phyloP scores from a whole-genome alignment of 495 filamentous ascomycete species.

The Haplographium delicatum region DNA sequence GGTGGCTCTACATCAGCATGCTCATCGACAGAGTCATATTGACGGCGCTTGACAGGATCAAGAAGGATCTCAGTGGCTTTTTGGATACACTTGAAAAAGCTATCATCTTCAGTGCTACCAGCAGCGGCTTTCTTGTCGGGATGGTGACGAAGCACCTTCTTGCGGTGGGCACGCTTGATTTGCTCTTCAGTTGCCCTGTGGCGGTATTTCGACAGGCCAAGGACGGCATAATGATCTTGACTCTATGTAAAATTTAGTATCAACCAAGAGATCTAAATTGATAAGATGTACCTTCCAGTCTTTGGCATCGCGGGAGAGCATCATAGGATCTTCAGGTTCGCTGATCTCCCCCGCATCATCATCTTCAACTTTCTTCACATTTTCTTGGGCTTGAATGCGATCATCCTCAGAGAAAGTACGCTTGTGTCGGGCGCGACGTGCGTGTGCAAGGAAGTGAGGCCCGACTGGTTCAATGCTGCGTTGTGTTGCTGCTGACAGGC shows the following conservation, averaged over 20 bases:
- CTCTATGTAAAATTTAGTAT: slow-evolving; percentile 44
- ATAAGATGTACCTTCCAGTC: slow-evolving; percentile 84
- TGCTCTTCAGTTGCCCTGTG: slow-evolving; percentile 91
- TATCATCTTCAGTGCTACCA: slow-evolving; percentile 84
- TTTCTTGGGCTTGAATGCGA: slow-evolving; percentile 88
- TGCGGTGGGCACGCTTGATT: slow-evolving; percentile 97
- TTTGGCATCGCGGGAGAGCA: slow-evolving; percentile 90
- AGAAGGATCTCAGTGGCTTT: slow-evolving; percentile 91
- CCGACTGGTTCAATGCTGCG: slow-evolving; percentile 92
- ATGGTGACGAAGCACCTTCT: slow-evolving; percentile 98
- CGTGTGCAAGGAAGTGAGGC: slow-evolving; percentile 95
- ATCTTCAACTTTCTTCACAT: slow-evolving; percentile 91
- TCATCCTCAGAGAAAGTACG: slow-evolving; percentile 99
- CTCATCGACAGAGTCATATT: slow-evolving; percentile 96
- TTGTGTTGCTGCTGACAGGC: slow-evolving; percentile 63
- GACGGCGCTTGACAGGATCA: slow-evolving; percentile 87
- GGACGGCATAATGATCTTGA: slow-evolving; percentile 98
- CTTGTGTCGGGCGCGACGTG: slow-evolving; percentile 90
- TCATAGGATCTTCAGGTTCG: slow-evolving; percentile 85
- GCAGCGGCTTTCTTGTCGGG: slow-evolving; percentile 96
- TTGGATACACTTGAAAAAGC: slow-evolving; percentile 99
- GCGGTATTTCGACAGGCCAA: slow-evolving; percentile 88
- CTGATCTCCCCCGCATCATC: slow-evolving; percentile 85
- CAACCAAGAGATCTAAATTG: neutral
- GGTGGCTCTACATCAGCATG: slow-evolving; percentile 86